phyloP scores from a whole-genome alignment of 306 rosid species.

The Cicer arietinum region DNA sequence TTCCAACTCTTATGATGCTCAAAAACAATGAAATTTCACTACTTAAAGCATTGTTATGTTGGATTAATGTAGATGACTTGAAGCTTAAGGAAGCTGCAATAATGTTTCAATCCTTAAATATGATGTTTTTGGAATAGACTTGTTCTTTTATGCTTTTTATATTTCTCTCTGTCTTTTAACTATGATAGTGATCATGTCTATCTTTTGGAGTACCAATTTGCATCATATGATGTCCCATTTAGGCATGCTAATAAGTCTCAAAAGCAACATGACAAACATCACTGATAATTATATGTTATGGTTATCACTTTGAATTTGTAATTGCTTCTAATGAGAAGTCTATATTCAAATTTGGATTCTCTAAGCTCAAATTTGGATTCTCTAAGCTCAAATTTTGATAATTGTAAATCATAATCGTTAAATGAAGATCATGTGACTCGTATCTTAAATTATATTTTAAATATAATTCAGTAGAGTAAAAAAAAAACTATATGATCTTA shows the following conservation, averaged over 20 bases:
- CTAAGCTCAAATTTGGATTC: neutral
- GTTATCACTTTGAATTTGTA: conserved; percentile 3
- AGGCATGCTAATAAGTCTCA: conserved; percentile 34
- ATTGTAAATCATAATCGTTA: neutral
- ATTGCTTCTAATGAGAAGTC: conserved; percentile 1
- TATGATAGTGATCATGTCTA: conserved; percentile 30
- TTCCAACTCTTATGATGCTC: conserved; percentile 46
- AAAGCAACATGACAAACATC: conserved; percentile 29
- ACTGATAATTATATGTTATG: conserved; percentile 28
- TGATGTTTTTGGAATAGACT: conserved; percentile 30
- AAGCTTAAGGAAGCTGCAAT: conserved; percentile 39
- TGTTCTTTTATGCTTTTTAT: conserved; percentile 30
- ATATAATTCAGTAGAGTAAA: neutral
- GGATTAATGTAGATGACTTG: conserved; percentile 50
- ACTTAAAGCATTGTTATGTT: conserved; percentile 41
- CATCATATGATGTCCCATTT: conserved; percentile 44
- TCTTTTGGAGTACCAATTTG: conserved; percentile 39
- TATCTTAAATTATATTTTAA: neutral
- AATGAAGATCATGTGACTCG: neutral
- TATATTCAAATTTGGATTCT: neutral
- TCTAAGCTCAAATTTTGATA: neutral
- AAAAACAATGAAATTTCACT: conserved; percentile 29
- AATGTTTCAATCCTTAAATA: conserved; percentile 42
- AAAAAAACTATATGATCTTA: neutral
- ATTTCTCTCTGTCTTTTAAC: neutral